Percentiles rank a stretch among this genome's conserved stretches.
Evolutionary conservation across 2,329 filamentous ascomycete species (phyloP).

Genomic region (Claviceps capensis): DNA sequence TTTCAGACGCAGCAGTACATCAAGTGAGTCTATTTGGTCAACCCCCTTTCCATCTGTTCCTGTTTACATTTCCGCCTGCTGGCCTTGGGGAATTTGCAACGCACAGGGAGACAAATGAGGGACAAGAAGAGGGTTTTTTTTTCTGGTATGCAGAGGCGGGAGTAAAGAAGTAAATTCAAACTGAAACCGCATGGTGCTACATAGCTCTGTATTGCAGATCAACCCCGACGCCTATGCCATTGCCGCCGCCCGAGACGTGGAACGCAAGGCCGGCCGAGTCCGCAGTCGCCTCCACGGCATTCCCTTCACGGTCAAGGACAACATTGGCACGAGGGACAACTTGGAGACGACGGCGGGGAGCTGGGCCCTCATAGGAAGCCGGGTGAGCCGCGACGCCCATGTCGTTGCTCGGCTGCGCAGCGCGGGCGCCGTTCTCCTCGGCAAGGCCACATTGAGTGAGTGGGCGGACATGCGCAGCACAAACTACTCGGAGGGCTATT

Average conservation of each 20-base stretch:
- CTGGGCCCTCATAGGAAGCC: conserved; percentile 49
- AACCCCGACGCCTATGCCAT: conserved; percentile 56
- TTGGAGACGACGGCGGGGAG: conserved; percentile 64
- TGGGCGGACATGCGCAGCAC: conserved; percentile 62
- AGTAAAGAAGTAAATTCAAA: not conserved
- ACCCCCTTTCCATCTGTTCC: not conserved
- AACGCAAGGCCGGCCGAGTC: conserved; percentile 40
- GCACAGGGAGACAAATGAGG: not conserved
- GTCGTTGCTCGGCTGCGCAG: conserved; percentile 48
- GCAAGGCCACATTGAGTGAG: conserved; percentile 57
- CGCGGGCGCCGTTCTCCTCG: conserved; percentile 55
- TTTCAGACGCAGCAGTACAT: conserved; percentile 51
- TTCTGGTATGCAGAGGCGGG: too few relatives aligned
- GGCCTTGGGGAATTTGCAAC: not conserved
- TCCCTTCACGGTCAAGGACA: conserved; percentile 63
- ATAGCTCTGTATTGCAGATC: conserved; percentile 45
- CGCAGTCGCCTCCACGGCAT: conserved; percentile 62
- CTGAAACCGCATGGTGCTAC: not conserved
- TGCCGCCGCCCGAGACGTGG: conserved; percentile 44
- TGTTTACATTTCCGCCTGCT: too few relatives aligned
- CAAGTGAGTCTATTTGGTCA: conserved; percentile 29
- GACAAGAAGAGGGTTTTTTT: too few relatives aligned
- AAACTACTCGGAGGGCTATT: conserved; percentile 56
- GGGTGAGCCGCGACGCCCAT: conserved; percentile 53
- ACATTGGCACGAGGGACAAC: conserved; percentile 52